Conservation (phyloP, 139 green algal genomes). For the Gonium pectorale region DNA sequence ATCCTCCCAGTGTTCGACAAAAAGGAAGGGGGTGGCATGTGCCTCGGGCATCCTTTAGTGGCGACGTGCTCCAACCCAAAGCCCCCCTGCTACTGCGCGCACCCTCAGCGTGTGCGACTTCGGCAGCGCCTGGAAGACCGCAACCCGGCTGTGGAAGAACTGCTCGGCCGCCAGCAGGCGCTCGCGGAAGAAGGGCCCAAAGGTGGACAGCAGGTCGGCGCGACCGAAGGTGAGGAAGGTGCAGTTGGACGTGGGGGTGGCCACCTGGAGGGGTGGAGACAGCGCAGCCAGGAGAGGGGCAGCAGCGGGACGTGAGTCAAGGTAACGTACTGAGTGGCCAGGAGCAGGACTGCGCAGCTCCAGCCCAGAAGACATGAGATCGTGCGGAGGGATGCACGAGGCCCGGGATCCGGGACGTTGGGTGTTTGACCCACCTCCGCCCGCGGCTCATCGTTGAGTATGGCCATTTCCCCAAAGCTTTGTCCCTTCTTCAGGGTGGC, state of each 20-base stretch:
- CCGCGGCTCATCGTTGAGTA: constrained; percentile 59
- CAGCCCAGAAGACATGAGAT: too few species aligned
- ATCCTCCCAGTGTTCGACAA: too few species aligned
- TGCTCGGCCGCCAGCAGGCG: constrained; percentile 17
- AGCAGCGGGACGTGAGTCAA: neutral
- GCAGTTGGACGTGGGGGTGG: constrained; percentile 48
- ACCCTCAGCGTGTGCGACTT: neutral
- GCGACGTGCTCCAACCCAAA: too few species aligned
- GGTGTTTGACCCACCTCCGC: constrained; percentile 20
- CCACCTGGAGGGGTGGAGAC: neutral
- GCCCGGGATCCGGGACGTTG: neutral
- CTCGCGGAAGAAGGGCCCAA: constrained; percentile 51
- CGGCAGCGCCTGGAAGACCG: constrained; percentile 36
- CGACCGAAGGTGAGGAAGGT: constrained; percentile 53
- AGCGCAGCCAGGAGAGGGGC: too few species aligned
- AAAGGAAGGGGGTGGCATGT: too few species aligned
- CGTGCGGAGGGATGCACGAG: neutral
- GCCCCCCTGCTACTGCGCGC: too few species aligned
- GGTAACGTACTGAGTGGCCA: too few species aligned
- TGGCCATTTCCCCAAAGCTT: constrained; percentile 62
- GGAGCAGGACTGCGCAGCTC: too few species aligned
- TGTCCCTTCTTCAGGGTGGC: constrained; percentile 56
- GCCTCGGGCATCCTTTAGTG: too few species aligned
- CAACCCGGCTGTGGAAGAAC: constrained; percentile 53
- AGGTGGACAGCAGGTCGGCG: constrained; percentile 44